Base-by-base conservation (phyloP, 495 filamentous ascomycete species). In the Hypoxylon fuscum region DNA sequence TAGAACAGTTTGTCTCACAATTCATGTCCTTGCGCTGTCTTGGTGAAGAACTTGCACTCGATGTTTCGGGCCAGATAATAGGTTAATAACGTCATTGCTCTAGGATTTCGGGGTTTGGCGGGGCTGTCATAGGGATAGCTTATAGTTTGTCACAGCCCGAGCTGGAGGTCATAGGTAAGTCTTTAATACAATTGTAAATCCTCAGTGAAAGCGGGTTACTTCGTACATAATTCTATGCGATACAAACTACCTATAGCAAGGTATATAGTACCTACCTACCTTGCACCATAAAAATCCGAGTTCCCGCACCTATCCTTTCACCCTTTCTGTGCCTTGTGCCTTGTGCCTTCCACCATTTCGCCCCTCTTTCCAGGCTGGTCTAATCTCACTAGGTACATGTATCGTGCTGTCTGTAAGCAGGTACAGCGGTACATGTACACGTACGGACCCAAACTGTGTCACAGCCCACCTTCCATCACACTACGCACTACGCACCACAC, bases 391-490 rank as follows among this genome's bases (percentile, higher is more conserved):
- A n/a, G n/a, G 25, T 27, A 12, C 32, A 9, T 5, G 12, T 9
- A 29, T 29, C 32, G 8, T 35, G 6, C 32, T 6, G 32, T 2
- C 32, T 14, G 5, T 31, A 20, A 46, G 46, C 43, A 54, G 47
- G 46, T 59, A 59, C 35, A 12, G 35, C 15, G 35, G 12, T 49
- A 42, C 42, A 57, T 61, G 47, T 57, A 60, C 62, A 66, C 57
- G 57, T 57, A 66, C 57, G 52, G 56, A 21, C 12, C 63, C 57
- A 20, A 43, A 32, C 21, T n/a, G 62, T 60, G 55, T 66, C 62
- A 60, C 62, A 66, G 52, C 63, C 63, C 56, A 66, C 63, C 54
- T 66, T 61, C 54, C 23, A 41, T n/a, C n/a, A 18, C 10, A 15
- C 42, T 32, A 43, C 52, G 14, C 10, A n/a, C n/a, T n/a, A n/a